These are phyloP conservation scores for Cercospora nicotianae DNA, from an alignment of 2,329 filamentous ascomycete genomes.

Conservation along the genomic window DNA sequence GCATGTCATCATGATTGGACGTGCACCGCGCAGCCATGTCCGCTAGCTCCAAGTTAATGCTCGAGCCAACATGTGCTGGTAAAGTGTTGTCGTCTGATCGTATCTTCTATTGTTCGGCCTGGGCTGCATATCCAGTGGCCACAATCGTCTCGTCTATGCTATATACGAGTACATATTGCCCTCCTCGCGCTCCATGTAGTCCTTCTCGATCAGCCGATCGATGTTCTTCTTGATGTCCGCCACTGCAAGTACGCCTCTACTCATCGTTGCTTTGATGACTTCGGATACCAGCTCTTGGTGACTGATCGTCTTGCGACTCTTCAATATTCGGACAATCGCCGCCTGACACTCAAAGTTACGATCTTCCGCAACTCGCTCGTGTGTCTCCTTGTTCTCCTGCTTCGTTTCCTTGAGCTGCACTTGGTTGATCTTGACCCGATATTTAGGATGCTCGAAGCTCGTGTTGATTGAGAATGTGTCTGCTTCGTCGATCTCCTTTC, in stretches of 20 bases:
- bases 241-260: conserved; percentile 79
- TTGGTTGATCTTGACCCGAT: conserved; percentile 96
- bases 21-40: background rate
- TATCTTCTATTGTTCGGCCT: background rate
- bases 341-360: conserved; percentile 95
- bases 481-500: conserved; percentile 68
- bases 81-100: background rate
- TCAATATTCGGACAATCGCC: conserved; percentile 96
- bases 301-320: conserved; percentile 81
- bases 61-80: background rate
- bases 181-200: conserved; percentile 82
- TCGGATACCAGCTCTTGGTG: conserved; percentile 87
- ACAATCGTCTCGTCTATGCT: conserved; percentile 36
- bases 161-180: conserved; percentile 55
- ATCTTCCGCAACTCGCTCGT: conserved; percentile 84
- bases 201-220: conserved; percentile 92
- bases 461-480: conserved; percentile 86
- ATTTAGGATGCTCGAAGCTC: conserved; percentile 74
- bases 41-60: conserved; percentile 2
- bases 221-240: conserved; percentile 95
- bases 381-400: conserved; percentile 90
- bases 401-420: conserved; percentile 96
- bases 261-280: conserved; percentile 87
- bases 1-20: background rate
- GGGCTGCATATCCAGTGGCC: background rate